Evolutionary conservation across 306 rosid genomes (phyloP).

Genomic region (Casuarina glauca): DNA sequence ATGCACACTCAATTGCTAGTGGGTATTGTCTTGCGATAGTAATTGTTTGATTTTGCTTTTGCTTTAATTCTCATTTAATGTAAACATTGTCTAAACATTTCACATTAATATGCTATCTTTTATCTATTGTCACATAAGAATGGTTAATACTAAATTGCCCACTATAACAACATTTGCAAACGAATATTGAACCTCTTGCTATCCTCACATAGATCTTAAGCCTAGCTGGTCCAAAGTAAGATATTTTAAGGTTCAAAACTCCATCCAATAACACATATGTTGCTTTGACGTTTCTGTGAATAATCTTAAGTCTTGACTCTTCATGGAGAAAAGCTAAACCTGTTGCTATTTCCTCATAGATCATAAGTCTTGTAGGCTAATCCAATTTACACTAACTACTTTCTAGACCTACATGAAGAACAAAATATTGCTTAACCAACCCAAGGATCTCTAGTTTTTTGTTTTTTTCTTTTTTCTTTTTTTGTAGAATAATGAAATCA

Average conservation of each 20-base stretch:
- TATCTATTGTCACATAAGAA: too few species aligned
- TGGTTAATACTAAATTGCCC: too few species aligned
- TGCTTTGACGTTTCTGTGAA: conserved; percentile 44
- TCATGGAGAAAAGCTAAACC: conserved; percentile 78
- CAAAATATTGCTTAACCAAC: background rate
- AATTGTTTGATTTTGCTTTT: too few species aligned
- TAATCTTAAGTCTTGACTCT: conserved; percentile 61
- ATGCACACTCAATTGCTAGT: too few species aligned
- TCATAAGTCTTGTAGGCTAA: conserved; percentile 65
- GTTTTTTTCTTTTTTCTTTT: too few species aligned
- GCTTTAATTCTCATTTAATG: too few species aligned
- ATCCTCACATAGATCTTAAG: conserved; percentile 21
- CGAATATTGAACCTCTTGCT: conserved; percentile 37
- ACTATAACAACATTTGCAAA: too few species aligned
- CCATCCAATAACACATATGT: conserved; percentile 70
- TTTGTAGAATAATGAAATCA: background rate
- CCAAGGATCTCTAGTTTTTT: too few species aligned
- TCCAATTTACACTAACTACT: conserved; percentile 35
- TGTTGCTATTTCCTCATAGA: conserved; percentile 71
- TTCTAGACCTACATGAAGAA: conserved; percentile 38
- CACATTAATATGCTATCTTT: too few species aligned
- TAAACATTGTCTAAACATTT: too few species aligned
- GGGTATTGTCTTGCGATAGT: too few species aligned
- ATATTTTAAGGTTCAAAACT: conserved; percentile 67
- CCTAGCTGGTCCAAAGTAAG: conserved; percentile 78